Base-by-base conservation (phyloP, 768 basidiomycete species). In the Collybiopsis confluens region DNA sequence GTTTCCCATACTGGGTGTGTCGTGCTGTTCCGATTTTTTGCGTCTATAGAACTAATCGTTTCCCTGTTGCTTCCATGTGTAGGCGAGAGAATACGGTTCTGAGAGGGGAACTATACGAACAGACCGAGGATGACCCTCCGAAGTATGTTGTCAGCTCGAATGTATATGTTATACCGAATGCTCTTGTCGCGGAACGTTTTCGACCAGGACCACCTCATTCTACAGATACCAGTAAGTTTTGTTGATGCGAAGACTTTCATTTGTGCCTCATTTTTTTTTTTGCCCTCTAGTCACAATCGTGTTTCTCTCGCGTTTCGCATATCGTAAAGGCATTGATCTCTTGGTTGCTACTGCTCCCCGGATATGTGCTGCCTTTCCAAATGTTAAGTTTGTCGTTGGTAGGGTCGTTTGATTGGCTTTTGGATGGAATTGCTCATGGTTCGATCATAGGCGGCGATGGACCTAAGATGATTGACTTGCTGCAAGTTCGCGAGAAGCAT, bases 11-110 rank as follows among this genome's bases (percentile, higher is more conserved):
- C 95, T 0, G 93, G 96, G 96, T 92, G 64, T 50, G 83, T 64
- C 23, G 13, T 20, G 8, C 30, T 26, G 13, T 35, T 28, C 3
- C 15, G 3, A 20, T 30, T 36, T 8, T 53, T 18, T 13, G 18
- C 54, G n/a, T 15, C 54, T 37, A 37, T 21, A 55, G 27, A 18
- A 54, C 36, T 35, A 24, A n/a, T 42, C 42, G 26, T 16, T 40
- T 37, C 15, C 23, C 20, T n/a, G 40, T 18, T 10, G 26, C n/a
- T 40, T 37, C 15, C 23, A 18, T n/a, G 40, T 18, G 2, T 61
- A 98, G 96, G 23, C 92, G 95, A n/a, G 97, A 98, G 71, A 99
- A 98, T 58, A 98, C 95, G 0, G 91, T 95, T 2, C 77, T 99
- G 1, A 79, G 97, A 4, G 92, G 90, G 1, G 78, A 88, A 41